Evolutionary conservation across 1,284 basidiomycete species (phyloP).

Genomic region (Tilletiaria anomala): DNA sequence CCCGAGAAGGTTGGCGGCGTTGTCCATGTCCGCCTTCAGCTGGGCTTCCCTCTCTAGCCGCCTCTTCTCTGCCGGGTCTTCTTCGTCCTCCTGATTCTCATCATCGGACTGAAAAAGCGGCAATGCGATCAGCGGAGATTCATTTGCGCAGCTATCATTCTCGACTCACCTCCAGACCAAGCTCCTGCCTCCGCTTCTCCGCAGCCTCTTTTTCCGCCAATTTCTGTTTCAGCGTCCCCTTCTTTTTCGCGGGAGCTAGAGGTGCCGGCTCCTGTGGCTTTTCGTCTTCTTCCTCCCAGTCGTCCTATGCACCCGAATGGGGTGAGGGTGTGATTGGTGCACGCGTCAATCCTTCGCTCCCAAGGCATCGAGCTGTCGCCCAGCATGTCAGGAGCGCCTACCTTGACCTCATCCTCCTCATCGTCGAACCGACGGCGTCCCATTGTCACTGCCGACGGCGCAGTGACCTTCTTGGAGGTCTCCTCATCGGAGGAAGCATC

Average conservation of each 20-base stretch:
- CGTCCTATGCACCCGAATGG: conserved; percentile 13
- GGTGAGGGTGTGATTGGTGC: neutral
- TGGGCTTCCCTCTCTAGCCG: conserved; percentile 26
- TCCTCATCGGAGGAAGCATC: too few relatives aligned
- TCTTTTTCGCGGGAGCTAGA: conserved; percentile 26
- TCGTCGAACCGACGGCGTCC: conserved; percentile 31
- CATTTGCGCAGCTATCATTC: too few relatives aligned
- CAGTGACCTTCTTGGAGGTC: too few relatives aligned
- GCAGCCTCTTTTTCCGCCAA: conserved; percentile 31
- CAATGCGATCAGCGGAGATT: too few relatives aligned
- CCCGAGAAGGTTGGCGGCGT: conserved; percentile 32
- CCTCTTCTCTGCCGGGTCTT: conserved; percentile 16
- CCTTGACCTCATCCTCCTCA: conserved; percentile 31
- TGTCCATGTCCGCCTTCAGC: conserved; percentile 31
- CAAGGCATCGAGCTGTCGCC: conserved; percentile 3
- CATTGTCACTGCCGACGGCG: too few relatives aligned
- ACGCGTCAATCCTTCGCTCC: too few relatives aligned
- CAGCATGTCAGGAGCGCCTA: conserved; percentile 4
- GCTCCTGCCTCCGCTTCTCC: conserved; percentile 11
- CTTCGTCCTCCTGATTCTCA: conserved; percentile 7
- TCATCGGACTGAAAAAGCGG: conserved; percentile 7
- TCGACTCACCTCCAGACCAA: conserved; percentile 13
- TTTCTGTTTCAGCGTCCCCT: conserved; percentile 34
- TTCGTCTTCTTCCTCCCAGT: conserved; percentile 36
- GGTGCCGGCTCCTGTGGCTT: conserved; percentile 11